Conservation (phyloP, 2,329 filamentous ascomycete species). For the Fusarium compactum region DNA sequence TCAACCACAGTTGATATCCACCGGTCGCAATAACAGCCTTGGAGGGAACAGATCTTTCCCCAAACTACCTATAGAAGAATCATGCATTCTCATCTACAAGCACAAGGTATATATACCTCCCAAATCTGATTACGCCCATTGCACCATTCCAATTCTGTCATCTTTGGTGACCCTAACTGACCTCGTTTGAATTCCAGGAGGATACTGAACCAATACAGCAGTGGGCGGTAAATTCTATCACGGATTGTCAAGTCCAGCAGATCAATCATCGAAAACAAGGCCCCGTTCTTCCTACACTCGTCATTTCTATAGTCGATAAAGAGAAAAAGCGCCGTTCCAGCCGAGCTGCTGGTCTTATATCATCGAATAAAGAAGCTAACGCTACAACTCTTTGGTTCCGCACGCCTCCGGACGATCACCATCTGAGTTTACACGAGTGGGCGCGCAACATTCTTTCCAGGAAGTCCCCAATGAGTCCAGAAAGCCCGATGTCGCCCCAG, state of each 20-base stretch:
- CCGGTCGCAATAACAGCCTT: slow-evolving; percentile 54
- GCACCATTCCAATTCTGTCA: not conserved
- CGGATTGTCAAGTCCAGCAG: slow-evolving; percentile 70
- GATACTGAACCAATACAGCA: slow-evolving; percentile 67
- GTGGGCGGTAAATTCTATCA: slow-evolving; percentile 64
- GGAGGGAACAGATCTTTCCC: slow-evolving; percentile 52
- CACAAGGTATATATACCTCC: slow-evolving; percentile 58
- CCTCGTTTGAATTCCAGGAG: slow-evolving; percentile 51
- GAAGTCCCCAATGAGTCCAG: slow-evolving; percentile 60
- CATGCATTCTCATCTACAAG: slow-evolving; percentile 68
- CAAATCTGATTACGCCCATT: not conserved
- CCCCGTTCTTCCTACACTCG: slow-evolving; percentile 68
- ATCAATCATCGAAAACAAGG: slow-evolving; percentile 72
- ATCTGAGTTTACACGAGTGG: slow-evolving; percentile 70
- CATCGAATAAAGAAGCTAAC: slow-evolving; percentile 62
- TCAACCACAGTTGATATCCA: slow-evolving; percentile 56
- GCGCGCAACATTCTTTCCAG: slow-evolving; percentile 63
- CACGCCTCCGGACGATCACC: slow-evolving; percentile 63
- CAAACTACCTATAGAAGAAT: slow-evolving; percentile 55
- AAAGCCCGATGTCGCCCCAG: slow-evolving; percentile 65
- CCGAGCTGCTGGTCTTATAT: slow-evolving; percentile 67
- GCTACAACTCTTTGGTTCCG: slow-evolving; percentile 69
- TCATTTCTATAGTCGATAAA: slow-evolving; percentile 70
- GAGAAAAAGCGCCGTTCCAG: slow-evolving; percentile 74
- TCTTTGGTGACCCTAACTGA: slow-evolving; percentile 13